These are phyloP conservation scores for Aspergillus eucalypticola DNA, from an alignment of 2,329 filamentous ascomycete genomes.

Conservation along the genomic window DNA sequence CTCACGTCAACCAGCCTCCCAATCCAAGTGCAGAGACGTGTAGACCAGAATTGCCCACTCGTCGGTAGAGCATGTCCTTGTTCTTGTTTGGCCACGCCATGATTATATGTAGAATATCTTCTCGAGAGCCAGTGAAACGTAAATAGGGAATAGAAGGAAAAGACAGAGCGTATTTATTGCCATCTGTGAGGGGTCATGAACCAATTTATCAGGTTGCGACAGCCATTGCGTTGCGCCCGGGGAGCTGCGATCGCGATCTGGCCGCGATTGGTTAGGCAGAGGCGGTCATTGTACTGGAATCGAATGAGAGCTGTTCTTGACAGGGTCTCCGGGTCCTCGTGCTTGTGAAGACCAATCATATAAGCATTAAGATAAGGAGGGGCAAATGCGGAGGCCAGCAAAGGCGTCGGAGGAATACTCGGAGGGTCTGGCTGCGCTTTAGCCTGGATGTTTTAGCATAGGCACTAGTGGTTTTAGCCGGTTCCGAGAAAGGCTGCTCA, in stretches of 20 bases:
- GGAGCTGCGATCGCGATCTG: not conserved
- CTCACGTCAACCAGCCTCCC: slow-evolving; percentile 47
- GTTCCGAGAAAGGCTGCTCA: too few relatives aligned
- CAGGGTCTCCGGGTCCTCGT: not conserved
- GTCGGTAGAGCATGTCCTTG: slow-evolving; percentile 67
- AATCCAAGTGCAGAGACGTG: slow-evolving; percentile 73
- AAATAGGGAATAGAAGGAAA: not conserved
- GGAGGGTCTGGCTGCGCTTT: slow-evolving; percentile 18
- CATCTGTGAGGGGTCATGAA: not conserved
- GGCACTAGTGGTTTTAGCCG: not conserved
- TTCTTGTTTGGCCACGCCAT: slow-evolving; percentile 30
- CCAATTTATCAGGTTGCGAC: slow-evolving; percentile 9
- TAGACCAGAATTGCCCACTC: slow-evolving; percentile 69
- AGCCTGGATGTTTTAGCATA: not conserved
- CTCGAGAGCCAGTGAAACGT: not conserved
- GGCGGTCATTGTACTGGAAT: too few relatives aligned
- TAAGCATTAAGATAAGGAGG: not conserved
- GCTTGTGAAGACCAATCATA: slow-evolving; percentile 6
- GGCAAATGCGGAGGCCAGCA: not conserved
- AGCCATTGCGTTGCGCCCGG: not conserved
- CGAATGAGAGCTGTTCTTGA: not conserved
- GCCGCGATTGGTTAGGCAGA: not conserved
- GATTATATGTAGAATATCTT: not conserved
- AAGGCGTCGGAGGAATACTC: slow-evolving; percentile 23
- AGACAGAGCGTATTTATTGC: not conserved